Evolutionary conservation across 73 alveolate genomes (phyloP).

Genomic region (Paramecium caudatum): DNA sequence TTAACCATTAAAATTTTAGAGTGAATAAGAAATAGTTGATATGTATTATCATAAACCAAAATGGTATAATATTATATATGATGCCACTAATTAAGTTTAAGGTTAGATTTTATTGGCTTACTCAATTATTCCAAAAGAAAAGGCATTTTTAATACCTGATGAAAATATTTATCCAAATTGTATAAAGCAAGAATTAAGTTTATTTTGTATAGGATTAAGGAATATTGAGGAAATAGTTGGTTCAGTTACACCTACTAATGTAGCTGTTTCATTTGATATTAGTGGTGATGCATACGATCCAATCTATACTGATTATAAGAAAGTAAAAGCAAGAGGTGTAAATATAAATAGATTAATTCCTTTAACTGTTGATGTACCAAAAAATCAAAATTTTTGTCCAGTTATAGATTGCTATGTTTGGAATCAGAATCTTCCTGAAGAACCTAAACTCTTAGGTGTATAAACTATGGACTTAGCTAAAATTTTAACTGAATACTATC

Average conservation of each 20-base stretch:
- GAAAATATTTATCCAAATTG: constrained; percentile 72
- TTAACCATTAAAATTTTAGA: constrained; percentile 56
- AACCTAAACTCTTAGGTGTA: constrained; percentile 33
- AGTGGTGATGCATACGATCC: constrained; percentile 65
- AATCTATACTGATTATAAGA: constrained; percentile 50
- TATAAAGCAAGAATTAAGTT: background rate
- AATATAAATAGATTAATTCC: constrained; percentile 55
- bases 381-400: constrained; percentile 44
- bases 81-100: constrained; percentile 82
- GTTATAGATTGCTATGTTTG: constrained; percentile 56
- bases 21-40: constrained; percentile 30
- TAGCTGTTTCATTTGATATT: constrained; percentile 42
- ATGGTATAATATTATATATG: constrained; percentile 83
- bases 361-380: constrained; percentile 18
- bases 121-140: constrained; percentile 75
- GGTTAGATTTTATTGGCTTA: constrained; percentile 81
- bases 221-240: constrained; percentile 1
- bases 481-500: background rate
- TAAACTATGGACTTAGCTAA: background rate
- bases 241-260: background rate
- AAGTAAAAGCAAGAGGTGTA: constrained; percentile 20
- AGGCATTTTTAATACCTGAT: constrained; percentile 54
- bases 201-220: constrained; percentile 41
- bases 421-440: constrained; percentile 7
- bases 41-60: constrained; percentile 76